Conservation (phyloP, 805 yeast genomes). For the Suhomyces faveliae region DNA sequence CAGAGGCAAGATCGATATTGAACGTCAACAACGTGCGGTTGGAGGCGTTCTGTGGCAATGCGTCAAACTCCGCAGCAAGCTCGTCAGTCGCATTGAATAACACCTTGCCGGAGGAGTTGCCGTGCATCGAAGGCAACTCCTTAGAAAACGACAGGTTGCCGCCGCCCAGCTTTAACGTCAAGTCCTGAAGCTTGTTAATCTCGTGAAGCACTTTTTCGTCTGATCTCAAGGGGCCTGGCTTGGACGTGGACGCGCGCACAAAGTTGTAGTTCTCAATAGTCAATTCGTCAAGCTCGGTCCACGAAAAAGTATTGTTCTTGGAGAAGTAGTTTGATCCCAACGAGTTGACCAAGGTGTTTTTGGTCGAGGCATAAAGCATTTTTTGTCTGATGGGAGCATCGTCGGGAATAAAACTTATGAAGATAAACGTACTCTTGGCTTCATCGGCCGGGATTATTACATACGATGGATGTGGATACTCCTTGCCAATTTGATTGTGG, state of each 20-base stretch:
- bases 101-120: constrained; percentile 13
- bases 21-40: constrained; percentile 43
- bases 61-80: constrained; percentile 26
- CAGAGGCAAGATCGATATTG: constrained; percentile 49
- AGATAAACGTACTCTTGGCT: constrained; percentile 36
- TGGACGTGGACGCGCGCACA: constrained; percentile 11
- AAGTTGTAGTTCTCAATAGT: constrained; percentile 45
- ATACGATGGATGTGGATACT: constrained; percentile 38
- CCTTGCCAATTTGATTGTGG: constrained; percentile 18
- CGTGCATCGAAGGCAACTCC: constrained; percentile 38
- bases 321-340: constrained; percentile 62
- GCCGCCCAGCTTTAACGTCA: constrained; percentile 20
- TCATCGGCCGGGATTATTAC: constrained; percentile 22
- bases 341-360: constrained; percentile 69
- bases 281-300: constrained; percentile 59
- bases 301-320: constrained; percentile 39
- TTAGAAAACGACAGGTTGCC: constrained; percentile 19
- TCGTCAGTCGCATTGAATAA: constrained; percentile 26
- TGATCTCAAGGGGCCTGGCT: constrained; percentile 51
- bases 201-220: constrained; percentile 54
- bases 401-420: constrained; percentile 87
- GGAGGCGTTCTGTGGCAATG: constrained; percentile 16
- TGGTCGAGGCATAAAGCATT: constrained; percentile 93
- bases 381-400: constrained; percentile 74
- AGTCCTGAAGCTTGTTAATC: constrained; percentile 38